Evolutionary conservation across 345 rosid genomes (phyloP), one percentile per base, ranked within the genome.

Genomic region (Hibiscus tridactylites): DNA sequence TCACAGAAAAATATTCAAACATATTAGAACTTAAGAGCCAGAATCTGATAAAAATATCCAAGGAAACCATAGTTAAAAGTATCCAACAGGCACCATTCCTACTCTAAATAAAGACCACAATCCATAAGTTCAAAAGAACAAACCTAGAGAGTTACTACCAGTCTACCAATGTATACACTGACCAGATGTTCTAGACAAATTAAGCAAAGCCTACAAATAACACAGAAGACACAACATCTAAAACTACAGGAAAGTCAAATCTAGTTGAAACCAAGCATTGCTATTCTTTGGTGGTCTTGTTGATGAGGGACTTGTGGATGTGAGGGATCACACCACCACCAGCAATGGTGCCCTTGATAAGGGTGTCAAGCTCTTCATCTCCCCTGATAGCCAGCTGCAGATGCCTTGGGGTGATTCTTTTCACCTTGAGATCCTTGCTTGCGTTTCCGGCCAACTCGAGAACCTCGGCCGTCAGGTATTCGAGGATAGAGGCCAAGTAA

Each of bases 401-500:
- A 65, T 84, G 87, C 79, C 87, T 74, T 9, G 87, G 87, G 6
- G 87, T 84, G 47, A 89, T 89, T 63, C 94, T 87, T 85, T 89
- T 87, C 77, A 87, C 91, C 70, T 89, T 89, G 71, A 87, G 80
- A 83, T 89, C 94, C 65, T 87, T 87, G 84, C 94, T 87, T 0
- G 94, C 94, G 1, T 89, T 89, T 31, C 94, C 91, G 31, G 94
- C 94, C 31, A 87, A 79, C 79, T 89, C 94, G 0, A 89, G 90
- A 78, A 89, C 94, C 77, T 89, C 94, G 3, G 91, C 94, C 54
- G 94, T 87, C 33, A 89, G 83, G 76, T 87, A 89, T 63, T 89
- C 94, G 0, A 89, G 87, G 63, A 89, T 87, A 1, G 94, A 85
- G 56, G 90, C 91, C 5, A 85, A 53, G 82, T 87, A 89, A 6